Evolutionary conservation across 208 protist species (phyloP), one percentile per base, ranked within the genome.

Genomic region (Leishmania aethiopica): DNA sequence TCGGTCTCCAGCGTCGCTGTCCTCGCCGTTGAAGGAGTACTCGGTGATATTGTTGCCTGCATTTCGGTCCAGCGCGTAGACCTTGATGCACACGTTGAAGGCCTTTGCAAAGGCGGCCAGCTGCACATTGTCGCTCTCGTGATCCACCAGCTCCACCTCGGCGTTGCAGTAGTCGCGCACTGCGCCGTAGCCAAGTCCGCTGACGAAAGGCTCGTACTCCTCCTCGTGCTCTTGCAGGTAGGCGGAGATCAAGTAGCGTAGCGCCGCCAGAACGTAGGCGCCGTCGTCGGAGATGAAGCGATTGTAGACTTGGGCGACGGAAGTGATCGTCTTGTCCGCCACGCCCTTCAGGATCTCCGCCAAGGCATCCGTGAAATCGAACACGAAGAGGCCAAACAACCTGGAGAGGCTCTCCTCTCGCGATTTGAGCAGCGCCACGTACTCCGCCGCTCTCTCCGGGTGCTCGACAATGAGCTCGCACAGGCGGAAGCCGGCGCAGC

Each of bases 101-200:
- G 90, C 82, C 40, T 81, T 79, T 2, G 91, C 94, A 57, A 97
- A 95, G 0, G 89, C 93, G 7, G 90, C 93, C 35, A 96, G 60
- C 72, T 97, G 92, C n/a, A 96, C 75, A 81, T 97, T 83, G 80
- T 97, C 94, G 78, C 91, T 92, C 69, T 94, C 94, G 51, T 95
- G 92, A 73, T 88, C 88, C 0, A 97, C 86, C 32, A 91, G 83
- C 84, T 97, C 93, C 49, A 97, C 91, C 81, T 97, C 94, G 0
- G 80, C 80, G 32, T 81, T 80, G 79, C 94, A 97, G 77, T 94
- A 97, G 45, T 71, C 88, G 19, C 91, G 84, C 49, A 95, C 84
- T 0, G 80, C 91, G 19, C 79, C 75, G 81, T 92, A 95, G 79
- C 88, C 89, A 11, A 91, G 71, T 3, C 92, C 94, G 77, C 92